phyloP scores from a whole-genome alignment of 2,329 filamentous ascomycete species.

The Arachnopeziza araneosa region DNA sequence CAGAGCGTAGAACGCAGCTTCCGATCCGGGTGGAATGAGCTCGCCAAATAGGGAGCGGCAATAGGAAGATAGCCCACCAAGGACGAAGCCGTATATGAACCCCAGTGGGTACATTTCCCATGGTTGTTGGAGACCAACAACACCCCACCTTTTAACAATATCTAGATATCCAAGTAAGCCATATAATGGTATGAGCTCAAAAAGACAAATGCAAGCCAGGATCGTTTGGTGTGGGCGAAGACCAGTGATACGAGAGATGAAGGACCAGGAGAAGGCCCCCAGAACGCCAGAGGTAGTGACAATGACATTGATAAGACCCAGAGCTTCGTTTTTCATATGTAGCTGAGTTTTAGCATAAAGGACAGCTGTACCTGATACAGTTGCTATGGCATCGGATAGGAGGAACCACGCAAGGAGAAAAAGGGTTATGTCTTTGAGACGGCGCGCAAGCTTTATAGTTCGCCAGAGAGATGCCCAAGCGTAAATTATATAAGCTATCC shows the following conservation, averaged over 20 bases:
- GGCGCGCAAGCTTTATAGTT: conserved; percentile 69
- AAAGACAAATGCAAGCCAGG: conserved; percentile 81
- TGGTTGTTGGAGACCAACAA: conserved; percentile 80
- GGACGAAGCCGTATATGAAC: conserved; percentile 84
- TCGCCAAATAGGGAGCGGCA: conserved; percentile 90
- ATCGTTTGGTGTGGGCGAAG: conserved; percentile 83
- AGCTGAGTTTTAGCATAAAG: conserved; percentile 93
- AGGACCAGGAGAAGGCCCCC: conserved; percentile 87
- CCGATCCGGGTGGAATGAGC: conserved; percentile 86
- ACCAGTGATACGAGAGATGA: conserved; percentile 62
- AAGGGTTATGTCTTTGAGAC: conserved; percentile 66
- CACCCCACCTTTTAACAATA: conserved; percentile 66
- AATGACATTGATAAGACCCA: conserved; percentile 92
- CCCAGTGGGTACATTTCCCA: conserved; percentile 97
- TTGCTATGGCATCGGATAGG: conserved; percentile 88
- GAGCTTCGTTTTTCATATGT: conserved; percentile 79
- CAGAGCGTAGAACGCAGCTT: conserved; percentile 79
- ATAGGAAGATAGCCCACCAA: conserved; percentile 88
- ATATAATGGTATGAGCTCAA: conserved; percentile 90
- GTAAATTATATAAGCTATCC: conserved; percentile 68
- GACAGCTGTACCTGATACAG: conserved; percentile 88
- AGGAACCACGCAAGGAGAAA: conserved; percentile 92
- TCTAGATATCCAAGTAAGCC: conserved; percentile 85
- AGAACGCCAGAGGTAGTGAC: conserved; percentile 77
- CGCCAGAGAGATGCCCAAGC: conserved; percentile 83